These are phyloP conservation scores for Plicaturopsis crispa DNA, from an alignment of 768 basidiomycete species.

Conservation along the genomic window DNA sequence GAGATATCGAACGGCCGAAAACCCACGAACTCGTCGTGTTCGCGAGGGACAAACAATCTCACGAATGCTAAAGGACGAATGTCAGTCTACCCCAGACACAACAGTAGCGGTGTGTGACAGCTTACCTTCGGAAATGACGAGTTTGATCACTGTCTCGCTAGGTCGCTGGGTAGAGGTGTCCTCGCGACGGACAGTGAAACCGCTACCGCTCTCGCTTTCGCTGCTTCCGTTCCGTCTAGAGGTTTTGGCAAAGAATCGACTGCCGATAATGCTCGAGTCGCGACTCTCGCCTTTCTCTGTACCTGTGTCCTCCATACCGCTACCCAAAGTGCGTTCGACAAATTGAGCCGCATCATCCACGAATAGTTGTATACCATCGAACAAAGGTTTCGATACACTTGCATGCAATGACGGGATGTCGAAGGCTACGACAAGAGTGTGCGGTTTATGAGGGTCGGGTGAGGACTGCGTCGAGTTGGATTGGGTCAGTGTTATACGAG, in stretches of 20 bases:
- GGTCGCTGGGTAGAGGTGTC: slow-evolving; percentile 27
- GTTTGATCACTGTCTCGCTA: slow-evolving; percentile 42
- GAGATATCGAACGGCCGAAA: slow-evolving; percentile 46
- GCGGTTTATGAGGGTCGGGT: slow-evolving; percentile 5
- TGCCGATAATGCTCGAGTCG: slow-evolving; percentile 69
- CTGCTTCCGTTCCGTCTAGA: slow-evolving; percentile 28
- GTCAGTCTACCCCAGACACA: slow-evolving; percentile 1
- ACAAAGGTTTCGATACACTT: slow-evolving; percentile 49
- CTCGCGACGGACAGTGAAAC: slow-evolving; percentile 18
- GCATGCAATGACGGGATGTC: slow-evolving; percentile 59
- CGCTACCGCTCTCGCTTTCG: slow-evolving; percentile 34
- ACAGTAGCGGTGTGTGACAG: too few species aligned
- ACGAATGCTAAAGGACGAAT: slow-evolving; percentile 22
- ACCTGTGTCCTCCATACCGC: slow-evolving; percentile 14
- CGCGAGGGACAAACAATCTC: slow-evolving; percentile 44
- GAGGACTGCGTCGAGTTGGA: slow-evolving; percentile 14
- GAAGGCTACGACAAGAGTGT: slow-evolving; percentile 21
- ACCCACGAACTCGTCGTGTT: slow-evolving; percentile 15
- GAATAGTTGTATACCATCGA: slow-evolving; percentile 83
- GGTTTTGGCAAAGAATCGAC: slow-evolving; percentile 65
- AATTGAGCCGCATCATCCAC: slow-evolving; percentile 81
- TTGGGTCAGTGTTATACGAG: slow-evolving; percentile 24
- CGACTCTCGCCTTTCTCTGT: slow-evolving; percentile 31
- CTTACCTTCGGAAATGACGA: slow-evolving; percentile 37
- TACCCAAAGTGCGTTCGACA: slow-evolving; percentile 37